Evolutionary conservation across 805 yeast species (phyloP).

Genomic region (Monosporozyma servazzii): DNA sequence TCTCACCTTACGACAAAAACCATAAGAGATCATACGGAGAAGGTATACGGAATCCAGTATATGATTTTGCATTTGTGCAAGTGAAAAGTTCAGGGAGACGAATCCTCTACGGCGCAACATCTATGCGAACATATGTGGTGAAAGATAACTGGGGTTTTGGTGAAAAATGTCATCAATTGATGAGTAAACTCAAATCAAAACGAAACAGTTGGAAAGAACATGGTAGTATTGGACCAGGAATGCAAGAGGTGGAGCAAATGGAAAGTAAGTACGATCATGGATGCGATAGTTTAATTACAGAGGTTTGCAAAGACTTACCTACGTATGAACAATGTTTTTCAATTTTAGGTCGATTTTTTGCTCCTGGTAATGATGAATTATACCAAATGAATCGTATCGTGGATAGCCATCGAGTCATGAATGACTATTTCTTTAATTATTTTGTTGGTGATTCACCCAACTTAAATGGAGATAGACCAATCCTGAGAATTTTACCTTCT

Average conservation of each 20-base stretch:
- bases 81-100: slow-evolving; percentile 17
- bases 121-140: slow-evolving; percentile 14
- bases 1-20: background rate
- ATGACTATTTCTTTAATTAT: slow-evolving; percentile 12
- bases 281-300: background rate
- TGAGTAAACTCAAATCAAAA: slow-evolving; percentile 20
- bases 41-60: slow-evolving; percentile 6
- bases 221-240: slow-evolving; percentile 7
- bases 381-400: slow-evolving; percentile 11
- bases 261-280: slow-evolving; percentile 1
- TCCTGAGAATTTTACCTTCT: slow-evolving; percentile 6
- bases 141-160: slow-evolving; percentile 13
- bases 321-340: slow-evolving; percentile 9
- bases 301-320: slow-evolving; percentile 13
- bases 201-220: slow-evolving; percentile 17
- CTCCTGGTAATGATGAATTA: slow-evolving; percentile 7
- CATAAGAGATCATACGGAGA: background rate
- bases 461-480: slow-evolving; percentile 4
- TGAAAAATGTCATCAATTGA: slow-evolving; percentile 13
- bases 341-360: slow-evolving; percentile 11
- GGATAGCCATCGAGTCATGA: slow-evolving; percentile 15
- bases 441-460: slow-evolving; percentile 10
- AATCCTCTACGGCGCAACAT: slow-evolving; percentile 26
- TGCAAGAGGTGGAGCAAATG: slow-evolving; percentile 13
- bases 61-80: slow-evolving; percentile 10